A percentile compares a stretch with the other conserved stretches of the same genome.
Evolutionary conservation across 371 early-diverging fungal species (phyloP).

Genomic region (Circinella minor): DNA sequence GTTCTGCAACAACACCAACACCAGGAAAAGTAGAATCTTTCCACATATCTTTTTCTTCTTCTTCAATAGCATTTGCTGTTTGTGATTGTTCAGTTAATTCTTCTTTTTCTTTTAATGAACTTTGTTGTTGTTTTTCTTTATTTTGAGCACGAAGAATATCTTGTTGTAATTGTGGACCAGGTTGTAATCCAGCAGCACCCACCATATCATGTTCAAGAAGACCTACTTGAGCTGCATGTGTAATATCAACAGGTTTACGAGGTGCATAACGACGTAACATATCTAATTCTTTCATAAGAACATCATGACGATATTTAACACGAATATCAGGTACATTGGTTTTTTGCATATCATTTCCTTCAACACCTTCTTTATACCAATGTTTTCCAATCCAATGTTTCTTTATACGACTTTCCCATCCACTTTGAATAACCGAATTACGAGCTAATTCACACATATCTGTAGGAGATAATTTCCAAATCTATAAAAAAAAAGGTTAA

Average conservation of each 20-base stretch:
- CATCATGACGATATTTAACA: constrained; percentile 85
- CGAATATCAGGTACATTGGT: constrained; percentile 97
- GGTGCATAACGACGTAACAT: constrained; percentile 52
- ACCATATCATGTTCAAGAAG: constrained; percentile 30
- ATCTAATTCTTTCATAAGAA: constrained; percentile 82
- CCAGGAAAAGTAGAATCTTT: constrained; percentile 29
- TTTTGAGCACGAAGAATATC: constrained; percentile 9
- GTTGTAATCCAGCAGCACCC: constrained; percentile 29
- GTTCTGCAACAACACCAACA: constrained; percentile 33
- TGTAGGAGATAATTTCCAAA: constrained; percentile 93
- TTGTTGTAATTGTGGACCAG: constrained; percentile 30
- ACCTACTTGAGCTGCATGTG: not conserved
- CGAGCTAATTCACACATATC: constrained; percentile 99
- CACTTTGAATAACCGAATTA: constrained; percentile 94
- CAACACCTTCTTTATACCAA: constrained; percentile 78
- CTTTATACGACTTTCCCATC: constrained; percentile 92
- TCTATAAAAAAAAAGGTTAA: constrained; percentile 36
- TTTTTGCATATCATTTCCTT: constrained; percentile 92
- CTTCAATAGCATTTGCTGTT: not conserved
- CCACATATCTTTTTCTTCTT: constrained; percentile 4
- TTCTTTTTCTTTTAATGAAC: not conserved
- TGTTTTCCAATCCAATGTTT: constrained; percentile 92
- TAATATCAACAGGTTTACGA: not conserved
- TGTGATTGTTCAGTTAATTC: too few species aligned
- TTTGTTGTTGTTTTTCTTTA: not conserved